Evolutionary conservation across 345 rosid genomes (phyloP).

Genomic region (Melaleuca quinquenervia): DNA sequence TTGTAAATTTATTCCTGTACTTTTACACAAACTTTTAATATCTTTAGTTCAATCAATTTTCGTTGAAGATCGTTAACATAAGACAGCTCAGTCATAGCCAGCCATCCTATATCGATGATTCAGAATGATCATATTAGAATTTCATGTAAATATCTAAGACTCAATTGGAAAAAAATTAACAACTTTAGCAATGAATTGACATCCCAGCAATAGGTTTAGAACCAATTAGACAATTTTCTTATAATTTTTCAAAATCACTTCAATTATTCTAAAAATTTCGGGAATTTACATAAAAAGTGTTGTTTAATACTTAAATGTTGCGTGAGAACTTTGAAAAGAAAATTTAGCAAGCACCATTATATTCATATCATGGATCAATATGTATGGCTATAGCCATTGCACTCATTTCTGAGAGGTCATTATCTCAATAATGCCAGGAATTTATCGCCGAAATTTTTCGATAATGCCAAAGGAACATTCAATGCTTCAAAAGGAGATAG

Average conservation of each 20-base stretch:
- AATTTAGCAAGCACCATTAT: neutral
- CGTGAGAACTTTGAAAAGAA: neutral
- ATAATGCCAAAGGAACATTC: neutral
- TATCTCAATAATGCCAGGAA: neutral
- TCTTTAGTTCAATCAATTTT: too few species aligned
- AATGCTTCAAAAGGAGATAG: neutral
- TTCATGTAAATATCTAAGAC: neutral
- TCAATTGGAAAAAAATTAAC: neutral
- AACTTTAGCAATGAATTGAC: neutral
- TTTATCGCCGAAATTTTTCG: neutral
- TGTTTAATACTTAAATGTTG: neutral
- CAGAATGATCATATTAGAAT: neutral
- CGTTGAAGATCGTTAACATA: fast-evolving
- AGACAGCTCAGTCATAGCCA: too few species aligned
- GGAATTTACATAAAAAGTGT: neutral
- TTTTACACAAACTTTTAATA: too few species aligned
- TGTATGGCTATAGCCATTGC: neutral
- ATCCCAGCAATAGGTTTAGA: neutral
- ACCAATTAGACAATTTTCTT: neutral
- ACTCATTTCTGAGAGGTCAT: neutral
- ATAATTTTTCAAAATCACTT: neutral
- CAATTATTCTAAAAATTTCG: neutral
- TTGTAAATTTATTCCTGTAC: neutral
- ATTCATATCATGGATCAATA: neutral
- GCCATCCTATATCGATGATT: too few species aligned